phyloP scores from a whole-genome alignment of 495 filamentous ascomycete species.

The Hyaloscypha finlandica region DNA sequence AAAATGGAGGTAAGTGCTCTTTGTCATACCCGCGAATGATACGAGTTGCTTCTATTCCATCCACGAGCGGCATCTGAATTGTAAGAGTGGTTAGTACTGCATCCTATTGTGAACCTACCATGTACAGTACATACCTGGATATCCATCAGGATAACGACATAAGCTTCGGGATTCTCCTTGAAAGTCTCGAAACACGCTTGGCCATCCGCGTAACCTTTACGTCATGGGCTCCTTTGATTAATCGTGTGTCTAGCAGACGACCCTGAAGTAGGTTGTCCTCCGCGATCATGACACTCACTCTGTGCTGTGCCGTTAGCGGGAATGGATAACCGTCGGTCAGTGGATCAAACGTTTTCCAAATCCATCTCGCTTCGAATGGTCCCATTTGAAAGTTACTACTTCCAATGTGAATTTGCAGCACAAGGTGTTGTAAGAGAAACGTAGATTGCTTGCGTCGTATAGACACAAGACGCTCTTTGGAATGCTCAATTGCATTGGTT shows the following conservation, averaged over 20 bases:
- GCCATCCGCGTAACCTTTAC: constrained; percentile 78
- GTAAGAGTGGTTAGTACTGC: too few species aligned
- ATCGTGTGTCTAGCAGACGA: constrained; percentile 77
- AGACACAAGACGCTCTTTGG: constrained; percentile 35
- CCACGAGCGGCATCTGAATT: constrained; percentile 80
- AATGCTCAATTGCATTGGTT: constrained; percentile 84
- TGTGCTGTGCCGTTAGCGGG: not conserved
- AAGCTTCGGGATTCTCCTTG: constrained; percentile 53
- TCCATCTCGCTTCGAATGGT: too few species aligned
- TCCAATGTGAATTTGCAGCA: too few species aligned
- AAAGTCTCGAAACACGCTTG: constrained; percentile 77
- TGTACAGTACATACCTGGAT: constrained; percentile 56
- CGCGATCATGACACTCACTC: constrained; percentile 64
- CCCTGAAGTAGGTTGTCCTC: constrained; percentile 92
- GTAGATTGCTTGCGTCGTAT: not conserved
- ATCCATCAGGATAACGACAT: constrained; percentile 90
- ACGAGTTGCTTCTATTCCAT: constrained; percentile 75
- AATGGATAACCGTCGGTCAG: not conserved
- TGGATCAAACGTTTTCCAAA: not conserved
- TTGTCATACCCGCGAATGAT: constrained; percentile 75
- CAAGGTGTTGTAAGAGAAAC: too few species aligned
- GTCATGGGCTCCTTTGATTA: constrained; percentile 75
- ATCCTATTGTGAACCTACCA: too few species aligned
- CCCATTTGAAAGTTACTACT: too few species aligned
- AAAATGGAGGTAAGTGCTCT: constrained; percentile 38